Base-by-base conservation (phyloP, 345 rosid species). In the Turritis glabra region DNA sequence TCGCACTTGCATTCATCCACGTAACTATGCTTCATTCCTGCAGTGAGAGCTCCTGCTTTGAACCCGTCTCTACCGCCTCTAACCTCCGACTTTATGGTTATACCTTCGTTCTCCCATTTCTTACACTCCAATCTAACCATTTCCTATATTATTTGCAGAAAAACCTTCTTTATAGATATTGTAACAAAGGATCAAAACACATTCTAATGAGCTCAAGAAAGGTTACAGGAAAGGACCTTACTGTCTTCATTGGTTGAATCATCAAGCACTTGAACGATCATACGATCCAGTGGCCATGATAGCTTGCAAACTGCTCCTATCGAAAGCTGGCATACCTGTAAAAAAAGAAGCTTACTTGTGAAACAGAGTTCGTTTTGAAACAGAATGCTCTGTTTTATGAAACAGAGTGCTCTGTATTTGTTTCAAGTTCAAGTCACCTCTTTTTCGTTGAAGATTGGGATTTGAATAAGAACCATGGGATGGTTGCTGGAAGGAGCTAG, bases 231-330 rank as follows among this genome's bases (percentile, higher is more conserved):
- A 60, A 76, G 5, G 65, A 76, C 80, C 75, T 76, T 46, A 69
- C 71, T 86, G 1, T 82, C 53, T 30, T 67, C 84, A 68, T 91
- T 97, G 0, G 97, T 91, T 12, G 98, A 91, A 68, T 93, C 97
- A 25, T 93, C 98, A 0, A 89, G 98, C 2, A 89, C 94, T 91
- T 91, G 98, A 76, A 87, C 80, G 19, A 89, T 84, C 80, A 93
- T 84, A 25, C 98, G 82, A 69, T 91, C 90, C 3, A 83, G 77
- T 7, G 97, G 98, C 98, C 98, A 89, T 3, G 93, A 85, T 40
- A 90, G 84, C 13, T 96, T 91, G 52, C 97, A 93, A 23, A 93
- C 97, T n/a, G 96, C 96, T 75, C 97, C 82, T 26, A 93, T 93
- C 3, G 94, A 88, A 5, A 88, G 81, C 77, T 88, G 85, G 40